These are phyloP conservation scores for Alternaria ethzedia DNA, from an alignment of 2,329 filamentous ascomycete genomes.

Conservation along the genomic window DNA sequence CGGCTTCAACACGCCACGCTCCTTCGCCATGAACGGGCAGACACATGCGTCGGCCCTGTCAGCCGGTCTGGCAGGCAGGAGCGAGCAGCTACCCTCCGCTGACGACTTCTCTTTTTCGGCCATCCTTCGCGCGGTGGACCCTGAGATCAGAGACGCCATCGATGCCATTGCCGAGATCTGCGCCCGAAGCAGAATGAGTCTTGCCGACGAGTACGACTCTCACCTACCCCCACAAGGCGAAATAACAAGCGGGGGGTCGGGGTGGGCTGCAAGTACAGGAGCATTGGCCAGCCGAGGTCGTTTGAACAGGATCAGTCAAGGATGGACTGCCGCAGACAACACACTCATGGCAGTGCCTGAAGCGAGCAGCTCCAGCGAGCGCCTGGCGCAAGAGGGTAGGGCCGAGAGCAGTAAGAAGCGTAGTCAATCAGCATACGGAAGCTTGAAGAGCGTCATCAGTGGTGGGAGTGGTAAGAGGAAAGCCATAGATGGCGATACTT, in stretches of 20 bases:
- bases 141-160: constrained; percentile 64
- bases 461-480: constrained; percentile 41
- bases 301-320: constrained; percentile 39
- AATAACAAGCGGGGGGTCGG: constrained; percentile 49
- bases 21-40: constrained; percentile 40
- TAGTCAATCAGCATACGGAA: constrained; percentile 47
- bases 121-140: constrained; percentile 63
- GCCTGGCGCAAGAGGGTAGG: constrained; percentile 41
- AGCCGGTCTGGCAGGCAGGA: constrained; percentile 36
- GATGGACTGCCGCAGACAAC: constrained; percentile 46
- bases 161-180: constrained; percentile 69
- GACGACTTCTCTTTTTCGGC: constrained; percentile 63
- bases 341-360: constrained; percentile 56
- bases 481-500: constrained; percentile 26
- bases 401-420: constrained; percentile 34
- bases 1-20: constrained; percentile 40
- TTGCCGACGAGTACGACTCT: constrained; percentile 68
- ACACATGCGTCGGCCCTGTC: constrained; percentile 36
- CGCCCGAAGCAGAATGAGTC: constrained; percentile 64
- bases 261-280: constrained; percentile 38
- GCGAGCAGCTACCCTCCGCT: constrained; percentile 51
- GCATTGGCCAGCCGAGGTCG: constrained; percentile 39
- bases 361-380: constrained; percentile 55
- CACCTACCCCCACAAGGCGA: constrained; percentile 68
- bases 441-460: constrained; percentile 48